Percentiles rank a stretch among this genome's conserved stretches.
Evolutionary conservation across 1,284 basidiomycete genomes (phyloP).

Genomic region (Ceratobasidium theobromae): DNA sequence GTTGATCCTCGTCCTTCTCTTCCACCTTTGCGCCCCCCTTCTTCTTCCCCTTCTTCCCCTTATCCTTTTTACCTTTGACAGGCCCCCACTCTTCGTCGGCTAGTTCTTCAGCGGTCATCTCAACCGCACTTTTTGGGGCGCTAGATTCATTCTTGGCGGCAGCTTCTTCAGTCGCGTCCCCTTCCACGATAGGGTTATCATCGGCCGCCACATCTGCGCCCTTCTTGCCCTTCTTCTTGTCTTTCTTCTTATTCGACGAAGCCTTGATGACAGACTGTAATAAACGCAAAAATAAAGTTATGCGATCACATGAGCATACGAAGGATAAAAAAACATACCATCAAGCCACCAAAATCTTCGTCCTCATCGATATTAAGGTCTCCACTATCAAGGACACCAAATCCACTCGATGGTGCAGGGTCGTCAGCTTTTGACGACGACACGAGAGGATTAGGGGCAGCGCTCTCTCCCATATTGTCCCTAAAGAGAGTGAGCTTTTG

Average conservation of each 20-base stretch:
- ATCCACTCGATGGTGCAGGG: constrained; percentile 51
- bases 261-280: constrained; percentile 59
- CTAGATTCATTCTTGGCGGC: constrained; percentile 45
- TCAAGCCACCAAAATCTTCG: constrained; percentile 77
- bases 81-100: constrained; percentile 70
- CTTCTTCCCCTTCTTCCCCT: constrained; percentile 54
- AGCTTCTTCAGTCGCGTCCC: constrained; percentile 43
- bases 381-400: constrained; percentile 53
- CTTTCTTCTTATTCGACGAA: constrained; percentile 58
- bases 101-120: constrained; percentile 63
- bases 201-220: constrained; percentile 43
- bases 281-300: background rate
- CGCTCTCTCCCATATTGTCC: constrained; percentile 67
- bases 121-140: constrained; percentile 49
- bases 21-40: constrained; percentile 53
- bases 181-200: constrained; percentile 44
- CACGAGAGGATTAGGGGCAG: constrained; percentile 48
- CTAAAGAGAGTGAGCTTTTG: constrained; percentile 45
- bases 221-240: constrained; percentile 65
- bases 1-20: constrained; percentile 47
- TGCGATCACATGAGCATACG: background rate
- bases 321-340: constrained; percentile 55
- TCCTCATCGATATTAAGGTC: constrained; percentile 59
- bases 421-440: constrained; percentile 49
- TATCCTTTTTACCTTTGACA: constrained; percentile 48